A percentile compares a stretch with the other conserved stretches of the same genome.
Conservation (phyloP, 1,284 basidiomycete genomes). For the Boletus nobilissimus region DNA sequence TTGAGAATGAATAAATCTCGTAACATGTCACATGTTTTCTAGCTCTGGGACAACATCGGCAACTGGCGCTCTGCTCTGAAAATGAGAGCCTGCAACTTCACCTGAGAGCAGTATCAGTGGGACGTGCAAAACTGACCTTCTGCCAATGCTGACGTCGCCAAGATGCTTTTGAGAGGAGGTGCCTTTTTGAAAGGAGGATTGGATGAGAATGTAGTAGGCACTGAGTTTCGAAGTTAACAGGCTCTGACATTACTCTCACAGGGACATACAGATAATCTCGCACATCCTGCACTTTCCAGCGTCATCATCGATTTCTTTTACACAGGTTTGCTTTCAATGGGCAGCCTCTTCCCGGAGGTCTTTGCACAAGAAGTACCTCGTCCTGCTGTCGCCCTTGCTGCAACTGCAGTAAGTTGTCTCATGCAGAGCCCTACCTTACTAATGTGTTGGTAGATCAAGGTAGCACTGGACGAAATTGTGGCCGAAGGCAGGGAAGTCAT, state of each 20-base stretch:
- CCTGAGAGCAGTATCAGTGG: neutral
- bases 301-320: slow-evolving; percentile 1
- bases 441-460: neutral
- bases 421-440: neutral
- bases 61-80: neutral
- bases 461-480: neutral
- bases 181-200: neutral
- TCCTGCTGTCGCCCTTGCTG: neutral
- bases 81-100: neutral
- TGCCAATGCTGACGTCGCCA: neutral
- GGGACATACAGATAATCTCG: neutral
- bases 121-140: neutral
- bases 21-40: neutral
- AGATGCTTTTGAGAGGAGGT: neutral
- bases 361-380: neutral
- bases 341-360: neutral
- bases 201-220: neutral
- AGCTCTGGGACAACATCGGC: neutral
- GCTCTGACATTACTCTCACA: neutral
- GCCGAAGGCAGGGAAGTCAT: slow-evolving; percentile 7
- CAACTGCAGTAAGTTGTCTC: neutral
- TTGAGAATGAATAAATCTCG: no score
- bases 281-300: neutral
- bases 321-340: neutral
- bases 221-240: neutral